phyloP scores from a whole-genome alignment of 2,329 filamentous ascomycete genomes.

The Colletotrichum horii region DNA sequence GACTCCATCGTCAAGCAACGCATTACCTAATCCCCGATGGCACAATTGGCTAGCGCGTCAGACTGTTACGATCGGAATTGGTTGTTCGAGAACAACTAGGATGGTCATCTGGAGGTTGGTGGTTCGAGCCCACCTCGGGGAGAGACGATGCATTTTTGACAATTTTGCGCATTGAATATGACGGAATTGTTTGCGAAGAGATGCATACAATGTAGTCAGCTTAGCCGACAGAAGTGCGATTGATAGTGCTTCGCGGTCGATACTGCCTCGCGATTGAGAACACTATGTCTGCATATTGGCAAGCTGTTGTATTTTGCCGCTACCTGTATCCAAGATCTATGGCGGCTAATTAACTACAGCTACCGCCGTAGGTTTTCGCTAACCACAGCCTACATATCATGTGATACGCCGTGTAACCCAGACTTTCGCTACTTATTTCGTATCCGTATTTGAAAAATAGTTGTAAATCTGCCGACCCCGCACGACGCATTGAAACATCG shows the following conservation, averaged over 20 bases:
- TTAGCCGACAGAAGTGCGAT: neutral
- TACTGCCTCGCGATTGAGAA: neutral
- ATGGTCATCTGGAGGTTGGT: constrained; percentile 1
- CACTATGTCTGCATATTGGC: neutral
- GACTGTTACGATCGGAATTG: neutral
- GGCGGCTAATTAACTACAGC: neutral
- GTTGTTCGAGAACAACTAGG: neutral
- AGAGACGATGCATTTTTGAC: neutral
- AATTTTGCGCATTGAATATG: neutral
- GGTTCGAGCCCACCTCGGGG: neutral
- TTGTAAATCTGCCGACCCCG: neutral
- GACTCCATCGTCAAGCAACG: neutral
- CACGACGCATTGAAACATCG: neutral
- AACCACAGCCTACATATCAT: neutral
- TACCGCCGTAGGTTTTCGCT: neutral
- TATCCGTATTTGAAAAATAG: neutral
- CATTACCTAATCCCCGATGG: neutral
- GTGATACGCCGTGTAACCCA: neutral
- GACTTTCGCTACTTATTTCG: neutral
- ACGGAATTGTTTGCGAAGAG: neutral
- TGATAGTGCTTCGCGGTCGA: neutral
- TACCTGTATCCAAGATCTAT: neutral
- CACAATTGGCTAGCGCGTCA: constrained; percentile 5
- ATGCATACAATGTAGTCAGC: accelerated
- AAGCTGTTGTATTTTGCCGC: neutral